Conservation (phyloP, 148 eudicot genomes). For the Vaccinium darrowii region DNA sequence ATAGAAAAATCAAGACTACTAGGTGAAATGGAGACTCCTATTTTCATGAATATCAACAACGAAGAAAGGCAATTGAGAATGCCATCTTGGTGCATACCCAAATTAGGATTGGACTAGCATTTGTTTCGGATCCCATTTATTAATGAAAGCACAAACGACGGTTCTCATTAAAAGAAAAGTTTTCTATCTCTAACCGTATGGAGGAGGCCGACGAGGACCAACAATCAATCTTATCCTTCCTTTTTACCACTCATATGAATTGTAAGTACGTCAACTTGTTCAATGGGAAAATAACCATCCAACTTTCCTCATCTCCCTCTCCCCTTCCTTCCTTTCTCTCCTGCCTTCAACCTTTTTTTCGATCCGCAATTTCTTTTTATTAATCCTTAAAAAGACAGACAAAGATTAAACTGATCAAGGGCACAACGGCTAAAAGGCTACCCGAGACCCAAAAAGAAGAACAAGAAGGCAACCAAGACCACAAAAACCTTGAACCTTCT, state of each 20-base stretch:
- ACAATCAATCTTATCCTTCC: neutral
- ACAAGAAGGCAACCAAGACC: too few species aligned
- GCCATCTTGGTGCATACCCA: neutral
- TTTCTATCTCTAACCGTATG: neutral
- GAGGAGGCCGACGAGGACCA: neutral
- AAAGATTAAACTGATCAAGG: too few species aligned
- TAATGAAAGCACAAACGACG: neutral
- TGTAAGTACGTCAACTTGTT: neutral
- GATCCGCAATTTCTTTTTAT: too few species aligned
- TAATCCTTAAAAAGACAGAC: too few species aligned
- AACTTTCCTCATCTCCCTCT: too few species aligned
- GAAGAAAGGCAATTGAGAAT: too few species aligned
- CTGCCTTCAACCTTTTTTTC: neutral
- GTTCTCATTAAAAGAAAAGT: neutral
- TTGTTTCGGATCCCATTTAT: neutral
- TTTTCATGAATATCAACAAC: too few species aligned
- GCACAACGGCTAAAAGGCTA: too few species aligned
- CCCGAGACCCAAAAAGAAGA: too few species aligned
- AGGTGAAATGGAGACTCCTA: too few species aligned
- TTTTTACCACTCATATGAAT: neutral
- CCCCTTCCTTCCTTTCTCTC: neutral
- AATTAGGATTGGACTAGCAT: slow-evolving; percentile 7
- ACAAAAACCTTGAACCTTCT: neutral
- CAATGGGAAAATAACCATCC: neutral
- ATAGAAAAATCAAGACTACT: too few species aligned